Percentiles rank a stretch among this genome's conserved stretches.
These are phyloP conservation scores for Aspergillus sp. DNA, from an alignment of 2,329 filamentous ascomycete species.

Conservation along the genomic window DNA sequence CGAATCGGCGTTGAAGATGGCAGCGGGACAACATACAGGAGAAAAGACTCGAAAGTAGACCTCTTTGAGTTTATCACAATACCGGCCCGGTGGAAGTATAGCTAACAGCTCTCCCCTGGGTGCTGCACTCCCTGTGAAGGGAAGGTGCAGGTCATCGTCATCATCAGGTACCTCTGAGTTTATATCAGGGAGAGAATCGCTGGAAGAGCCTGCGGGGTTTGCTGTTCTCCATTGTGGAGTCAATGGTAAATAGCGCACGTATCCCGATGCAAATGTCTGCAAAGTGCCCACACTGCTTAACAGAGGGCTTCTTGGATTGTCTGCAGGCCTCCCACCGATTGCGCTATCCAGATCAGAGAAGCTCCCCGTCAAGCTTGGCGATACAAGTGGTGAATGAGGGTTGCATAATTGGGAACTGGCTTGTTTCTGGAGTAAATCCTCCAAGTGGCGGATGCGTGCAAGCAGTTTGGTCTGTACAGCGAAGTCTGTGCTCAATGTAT, in stretches of 20 bases:
- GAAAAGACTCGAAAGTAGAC: slow-evolving; percentile 41
- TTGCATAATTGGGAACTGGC: slow-evolving; percentile 21
- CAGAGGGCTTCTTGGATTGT: slow-evolving; percentile 18
- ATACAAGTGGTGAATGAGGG: slow-evolving; percentile 26
- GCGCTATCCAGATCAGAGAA: slow-evolving; percentile 27
- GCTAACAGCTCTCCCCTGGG: slow-evolving; percentile 32
- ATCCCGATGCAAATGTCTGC: slow-evolving; percentile 32
- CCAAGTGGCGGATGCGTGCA: slow-evolving; percentile 36
- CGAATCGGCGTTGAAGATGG: neutral
- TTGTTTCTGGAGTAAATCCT: slow-evolving; percentile 37
- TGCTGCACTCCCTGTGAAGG: slow-evolving; percentile 28
- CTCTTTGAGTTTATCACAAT: slow-evolving; percentile 38
- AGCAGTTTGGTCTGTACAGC: slow-evolving; percentile 33
- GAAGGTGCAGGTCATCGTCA: slow-evolving; percentile 35
- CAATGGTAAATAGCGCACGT: slow-evolving; percentile 38
- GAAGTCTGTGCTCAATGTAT: slow-evolving; percentile 22
- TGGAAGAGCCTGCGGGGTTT: slow-evolving; percentile 24
- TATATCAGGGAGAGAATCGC: slow-evolving; percentile 26
- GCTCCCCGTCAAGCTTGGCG: slow-evolving; percentile 27
- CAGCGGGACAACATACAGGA: slow-evolving; percentile 28
- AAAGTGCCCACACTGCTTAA: slow-evolving; percentile 30
- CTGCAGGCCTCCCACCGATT: slow-evolving; percentile 18
- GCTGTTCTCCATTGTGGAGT: slow-evolving; percentile 33
- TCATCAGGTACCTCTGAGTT: slow-evolving; percentile 29
- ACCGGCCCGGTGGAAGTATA: slow-evolving; percentile 33